Conservation (phyloP, 768 basidiomycete genomes). For the Psilocybe sp. region DNA sequence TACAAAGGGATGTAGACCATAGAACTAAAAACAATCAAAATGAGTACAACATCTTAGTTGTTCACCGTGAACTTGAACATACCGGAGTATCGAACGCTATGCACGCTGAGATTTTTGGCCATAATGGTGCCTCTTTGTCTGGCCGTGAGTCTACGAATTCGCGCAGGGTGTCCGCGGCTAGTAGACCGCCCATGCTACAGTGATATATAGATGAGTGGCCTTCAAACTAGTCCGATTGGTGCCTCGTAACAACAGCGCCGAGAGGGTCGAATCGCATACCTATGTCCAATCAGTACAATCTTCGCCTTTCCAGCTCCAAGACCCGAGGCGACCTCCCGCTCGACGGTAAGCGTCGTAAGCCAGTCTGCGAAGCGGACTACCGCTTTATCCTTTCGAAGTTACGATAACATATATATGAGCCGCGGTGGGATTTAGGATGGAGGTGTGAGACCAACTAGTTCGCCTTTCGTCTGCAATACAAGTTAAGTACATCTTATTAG, state of each 20-base stretch:
- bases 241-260: not conserved
- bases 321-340: conserved; percentile 75
- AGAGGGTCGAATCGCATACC: conserved; percentile 38
- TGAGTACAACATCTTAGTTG: not conserved
- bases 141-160: conserved; percentile 70
- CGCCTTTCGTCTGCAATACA: conserved; percentile 73
- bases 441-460: conserved; percentile 55
- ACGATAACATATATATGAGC: no score
- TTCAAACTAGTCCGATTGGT: no score
- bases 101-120: conserved; percentile 86
- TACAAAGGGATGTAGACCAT: conserved; percentile 81
- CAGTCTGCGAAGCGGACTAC: conserved; percentile 88
- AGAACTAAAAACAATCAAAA: conserved; percentile 51
- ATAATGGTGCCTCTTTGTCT: conserved; percentile 64
- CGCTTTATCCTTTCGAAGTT: conserved; percentile 59
- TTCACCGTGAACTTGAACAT: conserved; percentile 18
- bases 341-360: conserved; percentile 87
- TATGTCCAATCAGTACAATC: conserved; percentile 88
- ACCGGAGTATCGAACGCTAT: conserved; percentile 92
- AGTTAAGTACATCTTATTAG: not conserved
- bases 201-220: not conserved
- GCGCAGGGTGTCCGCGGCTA: conserved; percentile 80
- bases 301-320: conserved; percentile 76
- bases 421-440: not conserved
- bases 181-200: conserved; percentile 85